These are phyloP conservation scores for Begonia peltatifolia DNA, from an alignment of 306 rosid species.

Conservation along the genomic window DNA sequence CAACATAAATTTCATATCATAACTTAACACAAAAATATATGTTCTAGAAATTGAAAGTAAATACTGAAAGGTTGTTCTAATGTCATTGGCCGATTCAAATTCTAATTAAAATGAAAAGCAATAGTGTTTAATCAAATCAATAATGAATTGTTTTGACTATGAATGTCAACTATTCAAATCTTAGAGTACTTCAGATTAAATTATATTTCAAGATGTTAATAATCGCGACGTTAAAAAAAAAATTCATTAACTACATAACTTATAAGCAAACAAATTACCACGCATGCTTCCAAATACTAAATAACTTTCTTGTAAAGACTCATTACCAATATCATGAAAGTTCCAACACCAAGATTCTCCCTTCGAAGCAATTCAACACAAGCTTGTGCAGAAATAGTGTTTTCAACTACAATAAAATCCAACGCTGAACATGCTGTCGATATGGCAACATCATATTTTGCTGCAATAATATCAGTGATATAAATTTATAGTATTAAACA, in stretches of 20 bases:
- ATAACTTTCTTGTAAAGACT: not conserved
- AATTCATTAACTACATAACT: not conserved
- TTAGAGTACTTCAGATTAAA: not conserved
- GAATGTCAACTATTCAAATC: not conserved
- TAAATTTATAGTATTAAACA: too few species aligned
- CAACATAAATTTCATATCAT: too few species aligned
- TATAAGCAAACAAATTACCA: not conserved
- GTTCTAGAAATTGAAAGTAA: too few species aligned
- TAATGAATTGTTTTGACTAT: too few species aligned
- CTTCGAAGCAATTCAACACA: constrained; percentile 83
- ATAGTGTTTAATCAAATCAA: too few species aligned
- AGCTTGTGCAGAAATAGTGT: constrained; percentile 78
- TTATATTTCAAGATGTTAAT: too few species aligned
- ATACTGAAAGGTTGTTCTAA: too few species aligned
- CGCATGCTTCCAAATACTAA: not conserved
- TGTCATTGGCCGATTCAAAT: too few species aligned
- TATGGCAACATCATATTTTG: constrained; percentile 78
- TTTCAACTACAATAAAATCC: constrained; percentile 94
- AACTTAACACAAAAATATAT: too few species aligned
- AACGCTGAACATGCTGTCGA: constrained; percentile 89
- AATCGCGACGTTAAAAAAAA: too few species aligned
- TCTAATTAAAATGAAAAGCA: too few species aligned
- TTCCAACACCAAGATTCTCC: constrained; percentile 81
- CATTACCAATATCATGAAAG: constrained; percentile 91
- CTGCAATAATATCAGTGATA: constrained; percentile 27